These are phyloP conservation scores for Yamadazyma sp. DNA, from an alignment of 1,139 yeast genomes.

Conservation along the genomic window DNA sequence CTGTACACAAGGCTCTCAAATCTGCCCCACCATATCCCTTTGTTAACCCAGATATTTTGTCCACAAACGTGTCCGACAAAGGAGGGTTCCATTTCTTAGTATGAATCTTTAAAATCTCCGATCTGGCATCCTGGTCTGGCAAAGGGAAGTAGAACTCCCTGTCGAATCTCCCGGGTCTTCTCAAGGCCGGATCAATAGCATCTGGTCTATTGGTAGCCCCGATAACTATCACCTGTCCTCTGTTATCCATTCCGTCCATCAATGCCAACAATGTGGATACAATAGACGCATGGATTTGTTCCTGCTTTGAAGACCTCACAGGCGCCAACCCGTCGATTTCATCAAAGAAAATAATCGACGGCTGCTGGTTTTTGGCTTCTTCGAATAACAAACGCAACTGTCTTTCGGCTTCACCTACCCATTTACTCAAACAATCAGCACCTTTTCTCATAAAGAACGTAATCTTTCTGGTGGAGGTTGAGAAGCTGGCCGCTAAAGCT, in stretches of 20 bases:
- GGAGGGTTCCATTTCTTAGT: constrained; percentile 89
- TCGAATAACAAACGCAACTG: constrained; percentile 87
- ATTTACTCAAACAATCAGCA: constrained; percentile 93
- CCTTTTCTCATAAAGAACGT: constrained; percentile 99
- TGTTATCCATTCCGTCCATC: constrained; percentile 99
- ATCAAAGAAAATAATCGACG: constrained; percentile 92
- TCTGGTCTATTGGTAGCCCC: constrained; percentile 99
- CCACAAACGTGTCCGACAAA: constrained; percentile 54
- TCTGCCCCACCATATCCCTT: constrained; percentile 99
- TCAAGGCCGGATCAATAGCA: constrained; percentile 93
- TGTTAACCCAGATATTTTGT: constrained; percentile 73
- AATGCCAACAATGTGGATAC: constrained; percentile 91
- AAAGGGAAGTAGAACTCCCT: constrained; percentile 94
- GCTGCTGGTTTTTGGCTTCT: constrained; percentile 95
- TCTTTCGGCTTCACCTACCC: constrained; percentile 99
- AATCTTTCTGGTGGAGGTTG: constrained; percentile 76
- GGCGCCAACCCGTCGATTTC: constrained; percentile 99
- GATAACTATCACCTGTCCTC: constrained; percentile 95
- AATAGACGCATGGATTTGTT: constrained; percentile 96
- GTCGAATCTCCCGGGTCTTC: constrained; percentile 97
- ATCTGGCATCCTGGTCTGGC: constrained; percentile 80
- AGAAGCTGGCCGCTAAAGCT: constrained; percentile 93
- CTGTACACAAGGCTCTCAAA: constrained; percentile 89
- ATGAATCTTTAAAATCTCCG: constrained; percentile 76
- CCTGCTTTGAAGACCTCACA: constrained; percentile 94